Base-by-base conservation (phyloP, 148 eudicot species). In the Salicornia ramosissima region DNA sequence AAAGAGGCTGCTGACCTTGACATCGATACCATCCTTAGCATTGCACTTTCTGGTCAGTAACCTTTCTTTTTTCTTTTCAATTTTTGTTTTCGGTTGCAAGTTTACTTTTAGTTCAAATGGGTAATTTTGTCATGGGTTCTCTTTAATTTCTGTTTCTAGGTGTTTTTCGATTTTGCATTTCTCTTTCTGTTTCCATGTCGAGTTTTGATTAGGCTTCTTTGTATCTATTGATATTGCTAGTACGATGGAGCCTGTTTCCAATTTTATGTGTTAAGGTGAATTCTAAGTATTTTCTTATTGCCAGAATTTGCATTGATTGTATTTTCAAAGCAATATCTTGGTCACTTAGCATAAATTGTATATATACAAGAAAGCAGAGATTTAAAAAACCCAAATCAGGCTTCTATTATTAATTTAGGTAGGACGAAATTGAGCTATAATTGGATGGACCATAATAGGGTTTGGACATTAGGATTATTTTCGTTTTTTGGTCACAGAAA, bases 1-100 rank as follows among this genome's bases (percentile, higher is more conserved):
- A 93, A 86, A 80, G 83, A 85, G 65, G 98, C 98, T 40, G 96
- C 98, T 22, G 98, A 93, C 69, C 81, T 90, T 40, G 97, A 88
- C 75, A 71, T 90, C 26, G 88, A 88, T 42, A 77, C 95, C 22
- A 73, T 93, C 12, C 71, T 75, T 69, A 64, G 46, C 59, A 64
- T 86, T 59, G 87, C 98, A 14, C 63, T 80, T 25, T 71, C 92
- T 64, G 96, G 98, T 86, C 56, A 59, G 67, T 39, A 2, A 2
- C 22, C 1, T 9, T 33, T 46, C 12, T 22, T 9, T 13, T 1
- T 65, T 26, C 0, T 54, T 2, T 33, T 13, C 4, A 10, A 16
- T 21, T 2, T 33, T 10, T 68, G 16, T 10, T 1, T 25, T 28
- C 28, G 13, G 64, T 14, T 71, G 31, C 39, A 10, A 64, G 63